phyloP scores from a whole-genome alignment of 192 early-diverging fungal species.

The Geranomyces michiganensis region DNA sequence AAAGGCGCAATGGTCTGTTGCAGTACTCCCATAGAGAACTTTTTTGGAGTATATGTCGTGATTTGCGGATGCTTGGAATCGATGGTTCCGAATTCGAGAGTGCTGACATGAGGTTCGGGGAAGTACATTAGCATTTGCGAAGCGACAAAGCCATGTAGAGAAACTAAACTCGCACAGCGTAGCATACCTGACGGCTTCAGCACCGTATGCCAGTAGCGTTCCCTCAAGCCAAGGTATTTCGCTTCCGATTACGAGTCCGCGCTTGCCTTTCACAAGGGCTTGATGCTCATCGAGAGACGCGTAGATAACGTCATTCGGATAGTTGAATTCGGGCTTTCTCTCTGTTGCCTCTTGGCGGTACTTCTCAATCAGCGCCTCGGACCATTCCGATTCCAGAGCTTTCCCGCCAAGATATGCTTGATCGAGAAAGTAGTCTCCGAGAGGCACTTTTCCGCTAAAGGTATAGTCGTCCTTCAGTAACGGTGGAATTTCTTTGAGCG shows the following conservation, averaged over 20 bases:
- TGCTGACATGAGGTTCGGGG: too few species aligned
- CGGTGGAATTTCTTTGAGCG: too few species aligned
- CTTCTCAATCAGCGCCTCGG: neutral
- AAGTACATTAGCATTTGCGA: too few species aligned
- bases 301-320: conserved; percentile 2
- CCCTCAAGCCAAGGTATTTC: neutral
- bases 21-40: too few species aligned
- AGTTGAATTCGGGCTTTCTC: neutral
- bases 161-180: too few species aligned
- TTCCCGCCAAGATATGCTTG: neutral
- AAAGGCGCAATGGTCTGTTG: neutral
- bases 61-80: neutral
- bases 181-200: too few species aligned
- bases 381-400: neutral
- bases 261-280: neutral
- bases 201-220: too few species aligned
- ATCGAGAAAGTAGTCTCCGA: neutral
- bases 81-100: too few species aligned
- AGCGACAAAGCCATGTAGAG: too few species aligned
- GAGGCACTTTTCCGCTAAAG: too few species aligned
- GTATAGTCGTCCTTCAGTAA: too few species aligned
- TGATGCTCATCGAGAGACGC: neutral
- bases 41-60: too few species aligned
- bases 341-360: neutral
- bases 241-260: neutral